Percentiles rank a stretch among this genome's conserved stretches.
Evolutionary conservation across 352 stramenopile species (phyloP).

Genomic region (Globisporangium perplexum): DNA sequence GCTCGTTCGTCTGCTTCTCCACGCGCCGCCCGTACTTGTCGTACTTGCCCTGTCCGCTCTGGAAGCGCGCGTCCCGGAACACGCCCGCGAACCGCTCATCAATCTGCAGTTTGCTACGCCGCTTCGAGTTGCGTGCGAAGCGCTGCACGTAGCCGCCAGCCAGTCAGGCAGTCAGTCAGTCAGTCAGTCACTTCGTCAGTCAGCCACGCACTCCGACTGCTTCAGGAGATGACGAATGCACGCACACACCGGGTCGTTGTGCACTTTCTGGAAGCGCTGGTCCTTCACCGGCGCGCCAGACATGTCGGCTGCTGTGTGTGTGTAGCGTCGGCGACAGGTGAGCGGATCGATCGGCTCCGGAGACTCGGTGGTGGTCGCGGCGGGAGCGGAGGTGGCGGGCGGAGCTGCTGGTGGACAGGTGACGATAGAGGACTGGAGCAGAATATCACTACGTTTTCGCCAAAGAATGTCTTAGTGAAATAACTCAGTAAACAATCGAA

Average conservation of each 20-base stretch:
- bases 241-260: conserved; percentile 68
- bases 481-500: too few relatives aligned
- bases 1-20: conserved; percentile 66
- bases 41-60: conserved; percentile 79
- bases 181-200: background rate
- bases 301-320: conserved; percentile 15
- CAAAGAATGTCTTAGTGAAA: too few relatives aligned
- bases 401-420: background rate
- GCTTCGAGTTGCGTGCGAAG: conserved; percentile 73
- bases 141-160: conserved; percentile 19
- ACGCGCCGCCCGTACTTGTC: conserved; percentile 86
- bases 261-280: conserved; percentile 80
- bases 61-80: conserved; percentile 75
- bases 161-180: background rate
- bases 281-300: conserved; percentile 36
- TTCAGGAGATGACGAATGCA: background rate
- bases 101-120: conserved; percentile 81
- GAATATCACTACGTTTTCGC: too few relatives aligned
- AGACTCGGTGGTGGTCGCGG: too few relatives aligned
- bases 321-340: background rate
- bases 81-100: conserved; percentile 69
- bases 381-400: too few relatives aligned
- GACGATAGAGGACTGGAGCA: background rate
- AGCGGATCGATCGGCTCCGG: background rate
- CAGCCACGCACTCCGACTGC: too few relatives aligned